Percentiles rank a stretch among this genome's conserved stretches.
Conservation (phyloP, 495 filamentous ascomycete genomes). For the Tuber microsphaerosporum region DNA sequence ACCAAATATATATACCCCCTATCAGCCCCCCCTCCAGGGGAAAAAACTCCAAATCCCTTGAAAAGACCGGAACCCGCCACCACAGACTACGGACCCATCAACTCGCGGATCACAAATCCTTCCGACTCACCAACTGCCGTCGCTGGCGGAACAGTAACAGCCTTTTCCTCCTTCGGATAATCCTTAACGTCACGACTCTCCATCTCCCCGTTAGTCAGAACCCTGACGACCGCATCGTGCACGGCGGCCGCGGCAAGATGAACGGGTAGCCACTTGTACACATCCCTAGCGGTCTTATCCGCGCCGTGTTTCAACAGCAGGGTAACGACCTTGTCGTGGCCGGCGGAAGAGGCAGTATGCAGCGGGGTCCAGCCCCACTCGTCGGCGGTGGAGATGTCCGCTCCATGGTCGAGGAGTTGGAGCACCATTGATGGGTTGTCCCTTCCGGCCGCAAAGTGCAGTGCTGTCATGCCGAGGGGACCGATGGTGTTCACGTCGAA, state of each 20-base stretch:
- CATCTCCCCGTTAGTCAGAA: background rate
- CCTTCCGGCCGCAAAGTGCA: slow-evolving; percentile 15
- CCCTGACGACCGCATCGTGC: background rate
- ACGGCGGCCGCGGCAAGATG: background rate
- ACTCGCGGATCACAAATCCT: background rate
- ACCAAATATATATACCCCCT: background rate
- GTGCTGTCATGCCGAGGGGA: background rate
- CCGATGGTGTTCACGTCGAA: background rate
- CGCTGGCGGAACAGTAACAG: background rate
- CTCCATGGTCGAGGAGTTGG: slow-evolving; percentile 4
- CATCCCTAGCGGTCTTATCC: background rate
- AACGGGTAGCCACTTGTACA: background rate
- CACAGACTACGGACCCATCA: background rate
- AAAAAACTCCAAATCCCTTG: too few species aligned
- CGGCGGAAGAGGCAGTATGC: slow-evolving; percentile 22
- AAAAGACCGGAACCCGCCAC: background rate
- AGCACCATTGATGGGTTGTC: background rate
- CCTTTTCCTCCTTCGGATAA: background rate
- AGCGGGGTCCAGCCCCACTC: slow-evolving; percentile 29
- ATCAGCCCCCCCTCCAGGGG: background rate
- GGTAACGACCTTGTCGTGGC: slow-evolving; percentile 13
- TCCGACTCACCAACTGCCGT: background rate
- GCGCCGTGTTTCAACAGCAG: slow-evolving; percentile 30
- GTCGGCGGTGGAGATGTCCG: background rate
- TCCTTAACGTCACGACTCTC: background rate